A percentile compares a stretch with the other conserved stretches of the same genome.
Conservation (phyloP, 345 rosid species). For the Eucalyptus erythrocorys region DNA sequence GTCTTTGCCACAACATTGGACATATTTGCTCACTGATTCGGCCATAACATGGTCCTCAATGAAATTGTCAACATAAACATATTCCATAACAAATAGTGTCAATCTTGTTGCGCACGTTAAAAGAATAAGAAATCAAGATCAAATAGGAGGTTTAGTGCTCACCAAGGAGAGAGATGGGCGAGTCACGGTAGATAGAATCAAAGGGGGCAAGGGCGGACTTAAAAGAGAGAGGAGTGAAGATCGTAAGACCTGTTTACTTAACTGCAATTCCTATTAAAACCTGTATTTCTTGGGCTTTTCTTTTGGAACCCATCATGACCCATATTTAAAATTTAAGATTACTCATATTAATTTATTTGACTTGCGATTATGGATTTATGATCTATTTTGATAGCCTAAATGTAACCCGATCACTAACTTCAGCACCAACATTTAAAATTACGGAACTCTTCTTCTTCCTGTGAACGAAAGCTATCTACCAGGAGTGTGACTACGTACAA, state of each 20-base stretch:
- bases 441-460: not conserved
- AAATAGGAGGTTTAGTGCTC: not conserved
- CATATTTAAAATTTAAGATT: not conserved
- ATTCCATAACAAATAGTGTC: not conserved
- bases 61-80: not conserved
- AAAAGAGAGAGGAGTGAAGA: not conserved
- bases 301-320: not conserved
- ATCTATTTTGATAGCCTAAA: not conserved
- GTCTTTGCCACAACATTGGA: not conserved
- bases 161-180: not conserved
- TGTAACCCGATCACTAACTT: not conserved
- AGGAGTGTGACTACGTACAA: not conserved
- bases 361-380: not conserved
- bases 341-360: not conserved
- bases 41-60: not conserved
- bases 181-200: not conserved
- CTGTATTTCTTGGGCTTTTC: not conserved
- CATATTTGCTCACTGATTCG: not conserved
- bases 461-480: not conserved
- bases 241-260: not conserved
- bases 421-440: not conserved
- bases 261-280: not conserved
- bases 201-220: not conserved
- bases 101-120: not conserved
- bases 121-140: not conserved